phyloP scores from a whole-genome alignment of 768 basidiomycete species.

The Rhodosporidiobolus odoratus region DNA sequence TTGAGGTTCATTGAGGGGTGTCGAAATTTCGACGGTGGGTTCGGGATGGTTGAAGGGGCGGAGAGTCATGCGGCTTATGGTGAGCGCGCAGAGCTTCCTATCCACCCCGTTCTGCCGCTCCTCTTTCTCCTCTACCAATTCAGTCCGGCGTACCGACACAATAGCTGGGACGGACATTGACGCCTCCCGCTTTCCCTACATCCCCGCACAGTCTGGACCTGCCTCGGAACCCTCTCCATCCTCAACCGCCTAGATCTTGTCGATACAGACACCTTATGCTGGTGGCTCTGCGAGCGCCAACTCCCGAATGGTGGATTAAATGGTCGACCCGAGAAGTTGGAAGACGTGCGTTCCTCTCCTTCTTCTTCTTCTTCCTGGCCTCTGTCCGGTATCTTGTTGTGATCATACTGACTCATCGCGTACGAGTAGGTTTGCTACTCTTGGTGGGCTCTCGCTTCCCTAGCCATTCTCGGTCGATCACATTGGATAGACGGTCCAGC shows the following conservation, averaged over 20 bases:
- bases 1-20: conserved; percentile 69
- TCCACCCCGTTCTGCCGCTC: no score
- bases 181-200: background rate
- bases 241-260: conserved; percentile 71
- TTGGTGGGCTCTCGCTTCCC: conserved; percentile 86
- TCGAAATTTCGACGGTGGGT: conserved; percentile 92
- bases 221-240: conserved; percentile 78
- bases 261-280: conserved; percentile 70
- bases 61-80: conserved; percentile 93
- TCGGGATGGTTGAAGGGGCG: conserved; percentile 73
- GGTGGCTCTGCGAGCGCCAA: conserved; percentile 94
- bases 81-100: no score
- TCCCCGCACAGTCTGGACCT: conserved; percentile 71
- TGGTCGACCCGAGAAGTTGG: conserved; percentile 93
- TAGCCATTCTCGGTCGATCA: conserved; percentile 75
- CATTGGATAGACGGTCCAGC: conserved; percentile 82
- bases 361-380: background rate
- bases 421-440: conserved; percentile 83
- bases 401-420: background rate
- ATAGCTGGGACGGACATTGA: background rate
- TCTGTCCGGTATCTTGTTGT: background rate
- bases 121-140: background rate
- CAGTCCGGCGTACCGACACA: background rate
- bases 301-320: conserved; percentile 89
- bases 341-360: conserved; percentile 62